These are phyloP conservation scores for Kodamaea suecica DNA, from an alignment of 1,139 yeast genomes.

Conservation along the genomic window DNA sequence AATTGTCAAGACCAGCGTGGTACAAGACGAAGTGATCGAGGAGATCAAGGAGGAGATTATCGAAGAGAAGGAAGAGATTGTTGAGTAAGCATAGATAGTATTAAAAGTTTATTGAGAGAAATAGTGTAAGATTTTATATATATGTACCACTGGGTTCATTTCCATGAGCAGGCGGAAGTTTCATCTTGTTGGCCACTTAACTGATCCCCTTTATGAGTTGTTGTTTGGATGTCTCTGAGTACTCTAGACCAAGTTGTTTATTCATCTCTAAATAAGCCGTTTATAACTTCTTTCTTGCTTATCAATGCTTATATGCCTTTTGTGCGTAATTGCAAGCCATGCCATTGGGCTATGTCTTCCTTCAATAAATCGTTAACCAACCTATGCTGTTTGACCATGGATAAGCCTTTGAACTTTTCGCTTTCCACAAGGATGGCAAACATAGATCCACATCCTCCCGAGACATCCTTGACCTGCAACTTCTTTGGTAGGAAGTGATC, in stretches of 20 bases:
- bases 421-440: slow-evolving; percentile 83
- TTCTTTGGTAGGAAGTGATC: slow-evolving; percentile 55
- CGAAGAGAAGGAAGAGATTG: slow-evolving; percentile 79
- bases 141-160: too few species aligned
- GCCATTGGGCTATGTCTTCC: slow-evolving; percentile 91
- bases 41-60: slow-evolving; percentile 64
- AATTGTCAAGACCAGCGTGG: slow-evolving; percentile 48
- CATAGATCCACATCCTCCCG: slow-evolving; percentile 98
- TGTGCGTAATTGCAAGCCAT: slow-evolving; percentile 85
- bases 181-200: too few species aligned
- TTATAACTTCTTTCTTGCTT: not conserved
- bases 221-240: too few species aligned
- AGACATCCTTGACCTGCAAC: slow-evolving; percentile 72
- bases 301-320: slow-evolving; percentile 33
- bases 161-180: too few species aligned
- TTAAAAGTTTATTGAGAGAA: too few species aligned
- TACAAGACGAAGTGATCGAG: slow-evolving; percentile 65
- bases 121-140: too few species aligned
- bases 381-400: slow-evolving; percentile 89
- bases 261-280: too few species aligned
- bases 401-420: slow-evolving; percentile 67
- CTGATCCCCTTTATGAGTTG: too few species aligned
- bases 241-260: too few species aligned
- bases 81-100: slow-evolving; percentile 44
- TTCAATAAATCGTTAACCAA: slow-evolving; percentile 77